Evolutionary conservation across 805 yeast genomes (phyloP).

Genomic region (Metschnikowia dekortorum): DNA sequence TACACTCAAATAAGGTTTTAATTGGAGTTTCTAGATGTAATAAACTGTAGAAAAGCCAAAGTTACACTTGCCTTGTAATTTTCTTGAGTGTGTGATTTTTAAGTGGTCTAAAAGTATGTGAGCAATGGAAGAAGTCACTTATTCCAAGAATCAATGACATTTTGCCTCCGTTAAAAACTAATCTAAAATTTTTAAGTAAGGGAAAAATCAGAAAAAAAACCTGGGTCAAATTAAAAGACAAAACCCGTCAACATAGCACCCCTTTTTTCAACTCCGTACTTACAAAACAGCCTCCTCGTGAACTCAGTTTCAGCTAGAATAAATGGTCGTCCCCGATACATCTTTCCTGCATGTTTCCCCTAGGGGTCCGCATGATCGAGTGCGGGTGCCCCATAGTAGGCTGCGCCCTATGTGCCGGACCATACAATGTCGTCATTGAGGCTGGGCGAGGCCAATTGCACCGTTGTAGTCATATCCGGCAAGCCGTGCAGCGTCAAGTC

Average conservation of each 20-base stretch:
- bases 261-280: neutral
- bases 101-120: neutral
- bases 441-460: neutral
- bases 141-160: neutral
- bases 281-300: neutral
- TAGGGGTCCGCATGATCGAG: neutral
- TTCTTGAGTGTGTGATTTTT: neutral
- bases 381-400: neutral
- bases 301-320: neutral
- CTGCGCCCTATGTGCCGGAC: neutral
- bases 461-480: neutral
- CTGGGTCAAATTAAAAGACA: neutral
- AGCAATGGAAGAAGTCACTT: no score
- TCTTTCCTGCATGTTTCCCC: neutral
- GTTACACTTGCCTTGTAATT: neutral
- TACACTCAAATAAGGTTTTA: no score
- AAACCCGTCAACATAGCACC: no score
- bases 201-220: neutral
- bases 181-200: neutral
- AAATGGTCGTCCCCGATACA: neutral
- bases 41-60: neutral
- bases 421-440: neutral
- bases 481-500: neutral
- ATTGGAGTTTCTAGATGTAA: no score
- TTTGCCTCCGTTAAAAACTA: neutral